Base-by-base conservation (phyloP, 108 stramenopile genomes). In the Discostella stelligeroides region DNA sequence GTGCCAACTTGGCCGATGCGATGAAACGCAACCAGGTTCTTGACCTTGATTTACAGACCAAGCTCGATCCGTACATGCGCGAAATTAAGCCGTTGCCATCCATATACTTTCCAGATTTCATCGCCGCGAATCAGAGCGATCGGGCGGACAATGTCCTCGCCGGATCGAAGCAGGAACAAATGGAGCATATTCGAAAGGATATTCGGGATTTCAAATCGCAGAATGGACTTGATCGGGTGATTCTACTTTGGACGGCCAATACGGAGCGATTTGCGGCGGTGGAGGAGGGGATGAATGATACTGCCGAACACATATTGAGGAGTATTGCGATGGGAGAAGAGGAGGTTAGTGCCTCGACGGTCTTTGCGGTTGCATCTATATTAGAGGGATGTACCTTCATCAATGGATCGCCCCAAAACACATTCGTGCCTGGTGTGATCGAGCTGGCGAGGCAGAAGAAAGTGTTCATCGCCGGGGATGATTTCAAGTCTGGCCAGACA, bases 401-500 rank as follows among this genome's bases (percentile, higher is more conserved):
- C 87, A 99, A 99, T 75, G 98, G 98, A 17, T 96, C 95, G 5
- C 98, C 98, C 2, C 98, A 99, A 75, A 99, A 99, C 83, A 97
- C 97, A 10, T 97, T 99, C 68, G 97, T 99, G n/a, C 98, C 98
- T n/a, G 97, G 95, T 11, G 94, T 96, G 47, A 65, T 96, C 45
- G 94, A 98, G 60, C 81, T 98, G 46, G 97, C 97, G 25, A 68
- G 86, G 63, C 80, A 85, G 61, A 68, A 88, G 38, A 81, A 85
- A 68, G 90, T 91, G 18, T 97, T 93, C 76, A 90, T 99, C 64
- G 97, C 91, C 27, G 98, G 98, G 23, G 98, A 99, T 76, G 98
- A 99, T 82, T 99, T 99, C 85, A 99, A 99, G 87, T 92, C 90
- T 57, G 98, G 98, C 3, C 98, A 99, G 82, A 99, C 97, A 21